Evolutionary conservation across 176 grass and related monocot species (phyloP).

Genomic region (Oryza rufipogon): DNA sequence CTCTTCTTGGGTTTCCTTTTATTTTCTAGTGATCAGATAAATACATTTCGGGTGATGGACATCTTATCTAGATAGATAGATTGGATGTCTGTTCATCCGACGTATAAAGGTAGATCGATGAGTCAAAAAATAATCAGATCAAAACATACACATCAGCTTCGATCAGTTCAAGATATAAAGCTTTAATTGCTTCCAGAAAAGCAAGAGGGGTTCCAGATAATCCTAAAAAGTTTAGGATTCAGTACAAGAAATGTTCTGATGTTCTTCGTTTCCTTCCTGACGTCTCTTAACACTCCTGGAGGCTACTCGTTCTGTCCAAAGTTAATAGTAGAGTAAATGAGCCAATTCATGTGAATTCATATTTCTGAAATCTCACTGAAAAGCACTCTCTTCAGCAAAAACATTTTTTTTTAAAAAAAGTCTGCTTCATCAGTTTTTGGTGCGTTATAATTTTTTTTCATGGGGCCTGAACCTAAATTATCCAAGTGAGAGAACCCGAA

Average conservation of each 20-base stretch:
- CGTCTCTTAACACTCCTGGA: neutral
- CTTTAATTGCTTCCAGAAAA: neutral
- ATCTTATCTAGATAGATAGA: constrained; percentile 6
- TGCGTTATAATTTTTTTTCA: neutral
- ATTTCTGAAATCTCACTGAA: neutral
- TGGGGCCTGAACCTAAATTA: neutral
- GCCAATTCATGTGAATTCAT: neutral
- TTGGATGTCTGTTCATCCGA: constrained; percentile 10
- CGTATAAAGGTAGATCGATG: neutral
- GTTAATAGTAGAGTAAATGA: too few relatives aligned
- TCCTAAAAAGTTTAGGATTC: neutral
- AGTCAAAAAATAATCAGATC: neutral
- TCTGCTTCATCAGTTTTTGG: neutral
- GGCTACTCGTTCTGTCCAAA: neutral
- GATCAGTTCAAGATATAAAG: constrained; percentile 1
- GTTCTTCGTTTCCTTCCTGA: neutral
- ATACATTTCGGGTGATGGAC: constrained; percentile 18
- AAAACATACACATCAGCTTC: neutral
- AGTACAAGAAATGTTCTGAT: neutral
- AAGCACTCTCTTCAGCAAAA: too few relatives aligned
- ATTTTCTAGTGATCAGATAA: neutral
- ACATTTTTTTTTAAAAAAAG: neutral
- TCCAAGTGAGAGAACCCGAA: neutral
- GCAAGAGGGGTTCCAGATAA: neutral
- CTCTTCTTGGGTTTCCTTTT: neutral